These are phyloP conservation scores for Plenodomus lindquistii DNA, from an alignment of 2,329 filamentous ascomycete genomes.

Conservation along the genomic window DNA sequence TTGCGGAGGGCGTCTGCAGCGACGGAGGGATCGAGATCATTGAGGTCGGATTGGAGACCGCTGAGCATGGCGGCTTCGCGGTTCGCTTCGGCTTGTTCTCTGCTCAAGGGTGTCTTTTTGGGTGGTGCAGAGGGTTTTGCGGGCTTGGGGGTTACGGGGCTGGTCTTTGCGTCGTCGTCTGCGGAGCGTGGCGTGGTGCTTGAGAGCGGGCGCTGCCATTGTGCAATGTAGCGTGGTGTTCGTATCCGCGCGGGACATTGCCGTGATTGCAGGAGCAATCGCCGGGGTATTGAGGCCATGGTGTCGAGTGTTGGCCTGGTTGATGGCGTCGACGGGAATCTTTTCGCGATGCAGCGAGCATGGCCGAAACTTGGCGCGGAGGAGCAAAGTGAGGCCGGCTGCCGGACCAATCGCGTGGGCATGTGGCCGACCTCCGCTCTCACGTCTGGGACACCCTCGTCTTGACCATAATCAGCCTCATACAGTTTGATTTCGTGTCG, in stretches of 20 bases:
- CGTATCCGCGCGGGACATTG: conserved; percentile 32
- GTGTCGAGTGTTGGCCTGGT: conserved; percentile 15
- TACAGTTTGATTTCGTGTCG: not conserved
- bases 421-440: conserved; percentile 28
- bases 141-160: conserved; percentile 10
- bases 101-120: not conserved
- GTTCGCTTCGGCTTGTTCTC: conserved; percentile 12
- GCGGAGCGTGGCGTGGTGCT: conserved; percentile 26
- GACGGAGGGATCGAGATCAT: conserved; percentile 25
- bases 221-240: conserved; percentile 19
- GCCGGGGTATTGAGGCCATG: conserved; percentile 44
- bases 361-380: conserved; percentile 25
- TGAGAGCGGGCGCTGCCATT: conserved; percentile 42
- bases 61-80: conserved; percentile 23
- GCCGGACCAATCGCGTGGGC: conserved; percentile 19
- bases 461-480: not conserved
- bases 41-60: conserved; percentile 27
- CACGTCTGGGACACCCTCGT: not conserved
- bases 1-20: conserved; percentile 29
- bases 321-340: conserved; percentile 24
- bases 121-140: conserved; percentile 4
- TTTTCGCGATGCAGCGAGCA: conserved; percentile 34
- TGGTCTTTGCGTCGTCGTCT: conserved; percentile 20
- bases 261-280: conserved; percentile 36
- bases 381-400: conserved; percentile 27